Percentiles rank a stretch among this genome's conserved stretches.
Conservation (phyloP, 2,329 filamentous ascomycete species). For the Monilinia laxa region DNA sequence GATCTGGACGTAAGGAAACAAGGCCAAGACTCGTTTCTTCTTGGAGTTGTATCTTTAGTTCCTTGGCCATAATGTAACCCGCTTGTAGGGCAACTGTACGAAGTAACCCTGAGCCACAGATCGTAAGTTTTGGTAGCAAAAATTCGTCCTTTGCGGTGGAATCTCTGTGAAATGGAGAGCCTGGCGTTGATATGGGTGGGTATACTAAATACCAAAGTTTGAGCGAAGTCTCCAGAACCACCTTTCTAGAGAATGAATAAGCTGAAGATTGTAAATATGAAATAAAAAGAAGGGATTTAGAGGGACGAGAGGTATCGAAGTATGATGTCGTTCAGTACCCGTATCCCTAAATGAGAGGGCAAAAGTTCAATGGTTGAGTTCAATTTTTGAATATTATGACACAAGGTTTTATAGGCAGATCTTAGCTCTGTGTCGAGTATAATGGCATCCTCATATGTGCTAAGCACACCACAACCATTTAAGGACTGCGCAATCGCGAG, state of each 20-base stretch:
- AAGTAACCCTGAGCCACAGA: slow-evolving; percentile 5
- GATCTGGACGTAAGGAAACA: too few species aligned
- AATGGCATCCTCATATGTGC: slow-evolving; percentile 48
- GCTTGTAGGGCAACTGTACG: background rate
- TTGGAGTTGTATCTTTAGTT: too few species aligned
- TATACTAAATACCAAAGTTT: slow-evolving; percentile 48
- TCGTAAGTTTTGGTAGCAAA: background rate
- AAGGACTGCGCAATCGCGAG: slow-evolving; percentile 47
- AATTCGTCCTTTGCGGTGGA: background rate
- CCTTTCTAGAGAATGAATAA: slow-evolving; percentile 53
- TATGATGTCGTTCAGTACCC: slow-evolving; percentile 51
- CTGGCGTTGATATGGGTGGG: slow-evolving; percentile 34
- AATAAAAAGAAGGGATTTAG: slow-evolving; percentile 54
- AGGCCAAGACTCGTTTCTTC: too few species aligned
- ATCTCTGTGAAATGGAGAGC: background rate
- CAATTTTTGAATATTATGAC: background rate
- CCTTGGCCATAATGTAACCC: too few species aligned
- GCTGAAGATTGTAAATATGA: slow-evolving; percentile 44
- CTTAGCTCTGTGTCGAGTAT: slow-evolving; percentile 35
- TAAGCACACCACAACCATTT: slow-evolving; percentile 44
- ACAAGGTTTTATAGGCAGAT: slow-evolving; percentile 1
- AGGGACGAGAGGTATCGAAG: slow-evolving; percentile 56
- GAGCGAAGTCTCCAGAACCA: slow-evolving; percentile 48
- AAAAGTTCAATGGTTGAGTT: slow-evolving; percentile 32
- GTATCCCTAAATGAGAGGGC: too few species aligned